Evolutionary conservation across 768 basidiomycete genomes (phyloP).

Genomic region (Cyathus striatus): DNA sequence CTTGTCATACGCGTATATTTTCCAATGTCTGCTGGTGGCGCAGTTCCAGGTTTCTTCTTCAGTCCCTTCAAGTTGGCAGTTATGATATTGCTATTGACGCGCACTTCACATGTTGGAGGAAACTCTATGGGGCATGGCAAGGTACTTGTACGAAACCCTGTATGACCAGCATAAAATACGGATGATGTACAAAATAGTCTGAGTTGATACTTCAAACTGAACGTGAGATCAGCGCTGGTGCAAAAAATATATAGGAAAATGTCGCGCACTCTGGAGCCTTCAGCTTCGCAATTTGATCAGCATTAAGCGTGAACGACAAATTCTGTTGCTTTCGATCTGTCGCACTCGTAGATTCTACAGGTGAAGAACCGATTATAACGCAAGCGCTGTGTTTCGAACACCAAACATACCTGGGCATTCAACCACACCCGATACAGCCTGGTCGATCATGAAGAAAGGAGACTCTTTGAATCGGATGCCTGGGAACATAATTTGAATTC

Average conservation of each 20-base stretch:
- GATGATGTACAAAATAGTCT: constrained; percentile 89
- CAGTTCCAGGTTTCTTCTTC: constrained; percentile 93
- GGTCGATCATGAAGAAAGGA: constrained; percentile 70
- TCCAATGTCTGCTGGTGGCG: constrained; percentile 76
- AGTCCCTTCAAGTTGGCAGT: constrained; percentile 81
- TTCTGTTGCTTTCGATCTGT: constrained; percentile 68
- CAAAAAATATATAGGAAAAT: constrained; percentile 4
- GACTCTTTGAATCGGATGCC: constrained; percentile 76
- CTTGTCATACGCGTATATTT: constrained; percentile 34
- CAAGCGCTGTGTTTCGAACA: constrained; percentile 3
- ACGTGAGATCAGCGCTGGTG: neutral
- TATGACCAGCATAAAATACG: constrained; percentile 53
- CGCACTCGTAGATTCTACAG: constrained; percentile 68
- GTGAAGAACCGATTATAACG: constrained; percentile 2
- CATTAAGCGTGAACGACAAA: constrained; percentile 58
- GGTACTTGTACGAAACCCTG: constrained; percentile 46
- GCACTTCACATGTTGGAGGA: constrained; percentile 86
- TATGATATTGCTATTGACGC: constrained; percentile 69
- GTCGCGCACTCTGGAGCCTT: constrained; percentile 45
- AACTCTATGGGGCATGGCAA: constrained; percentile 81
- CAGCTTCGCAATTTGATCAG: constrained; percentile 61
- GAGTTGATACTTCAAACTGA: constrained; percentile 64
- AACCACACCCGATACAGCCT: constrained; percentile 54
- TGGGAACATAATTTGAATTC: constrained; percentile 20
- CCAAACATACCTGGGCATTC: constrained; percentile 71